Conservation (phyloP, 441 rosid species). For the Kokia cookei region DNA sequence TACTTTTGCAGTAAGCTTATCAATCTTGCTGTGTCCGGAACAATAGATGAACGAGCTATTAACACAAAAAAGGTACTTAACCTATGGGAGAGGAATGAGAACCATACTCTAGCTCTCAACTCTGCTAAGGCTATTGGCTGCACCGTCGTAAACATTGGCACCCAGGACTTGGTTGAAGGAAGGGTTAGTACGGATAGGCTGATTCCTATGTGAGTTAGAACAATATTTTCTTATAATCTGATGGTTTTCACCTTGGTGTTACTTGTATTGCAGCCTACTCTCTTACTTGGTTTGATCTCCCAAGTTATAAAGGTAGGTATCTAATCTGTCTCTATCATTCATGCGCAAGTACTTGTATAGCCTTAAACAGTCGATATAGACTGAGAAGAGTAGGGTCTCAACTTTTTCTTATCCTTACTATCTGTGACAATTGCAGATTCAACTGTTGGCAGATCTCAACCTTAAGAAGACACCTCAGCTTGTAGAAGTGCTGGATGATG, state of each 20-base stretch:
- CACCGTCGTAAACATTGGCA: conserved; percentile 68
- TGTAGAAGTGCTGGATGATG: conserved; percentile 62
- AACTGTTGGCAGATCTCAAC: conserved; percentile 65
- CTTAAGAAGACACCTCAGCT: conserved; percentile 80
- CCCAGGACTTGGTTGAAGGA: conserved; percentile 69
- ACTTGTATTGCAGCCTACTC: conserved; percentile 51
- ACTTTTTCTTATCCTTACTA: not conserved
- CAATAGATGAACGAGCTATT: conserved; percentile 70
- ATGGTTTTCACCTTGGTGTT: conserved; percentile 1
- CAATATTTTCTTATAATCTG: not conserved
- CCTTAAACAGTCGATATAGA: not conserved
- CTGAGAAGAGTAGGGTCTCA: not conserved
- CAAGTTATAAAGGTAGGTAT: conserved; percentile 63
- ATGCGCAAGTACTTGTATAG: not conserved
- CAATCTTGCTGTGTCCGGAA: conserved; percentile 69
- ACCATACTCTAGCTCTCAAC: conserved; percentile 74
- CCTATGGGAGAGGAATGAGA: conserved; percentile 80
- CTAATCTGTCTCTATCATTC: not conserved
- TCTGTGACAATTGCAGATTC: conserved; percentile 44
- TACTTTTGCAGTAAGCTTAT: conserved; percentile 52
- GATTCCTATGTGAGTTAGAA: conserved; percentile 1
- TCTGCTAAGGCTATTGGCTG: conserved; percentile 83
- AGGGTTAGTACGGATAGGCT: conserved; percentile 39
- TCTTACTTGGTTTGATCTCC: conserved; percentile 63
- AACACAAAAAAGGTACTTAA: conserved; percentile 62